Evolutionary conservation across 495 filamentous ascomycete species (phyloP).

Genomic region (Penicillium mononematosum): DNA sequence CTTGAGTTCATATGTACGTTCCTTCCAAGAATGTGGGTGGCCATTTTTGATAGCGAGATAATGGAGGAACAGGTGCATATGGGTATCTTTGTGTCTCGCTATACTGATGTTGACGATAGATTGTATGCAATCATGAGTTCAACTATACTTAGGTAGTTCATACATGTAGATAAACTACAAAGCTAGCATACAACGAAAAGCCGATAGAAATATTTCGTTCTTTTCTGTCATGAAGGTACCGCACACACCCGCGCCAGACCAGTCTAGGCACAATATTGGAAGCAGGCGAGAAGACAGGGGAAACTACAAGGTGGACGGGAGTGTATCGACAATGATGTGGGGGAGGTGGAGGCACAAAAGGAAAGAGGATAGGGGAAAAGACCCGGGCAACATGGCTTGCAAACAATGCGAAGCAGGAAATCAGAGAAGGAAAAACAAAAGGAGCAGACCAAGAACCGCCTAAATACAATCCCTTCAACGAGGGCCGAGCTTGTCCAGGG

Average conservation of each 20-base stretch:
- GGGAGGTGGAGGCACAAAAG: constrained; percentile 4
- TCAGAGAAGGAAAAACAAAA: constrained; percentile 12
- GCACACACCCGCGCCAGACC: constrained; percentile 27
- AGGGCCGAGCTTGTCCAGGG: constrained; percentile 86
- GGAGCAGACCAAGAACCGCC: constrained; percentile 19
- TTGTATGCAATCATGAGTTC: neutral
- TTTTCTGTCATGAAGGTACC: constrained; percentile 27
- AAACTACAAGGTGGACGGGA: constrained; percentile 20
- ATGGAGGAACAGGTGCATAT: neutral
- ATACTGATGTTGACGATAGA: neutral
- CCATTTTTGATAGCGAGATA: neutral
- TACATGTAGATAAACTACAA: neutral
- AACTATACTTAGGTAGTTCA: neutral
- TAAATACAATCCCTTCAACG: constrained; percentile 48
- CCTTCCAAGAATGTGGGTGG: neutral
- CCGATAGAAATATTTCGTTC: constrained; percentile 23
- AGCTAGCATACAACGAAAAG: neutral
- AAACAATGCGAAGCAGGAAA: constrained; percentile 25
- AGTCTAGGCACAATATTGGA: constrained; percentile 31
- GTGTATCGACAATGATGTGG: constrained; percentile 25
- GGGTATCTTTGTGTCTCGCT: neutral
- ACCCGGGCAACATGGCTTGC: constrained; percentile 23
- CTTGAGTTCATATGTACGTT: neutral
- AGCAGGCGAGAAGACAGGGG: constrained; percentile 21
- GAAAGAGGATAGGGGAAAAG: constrained; percentile 11